These are phyloP conservation scores for Pistacia vera DNA, from an alignment of 345 rosid species.

Conservation along the genomic window DNA sequence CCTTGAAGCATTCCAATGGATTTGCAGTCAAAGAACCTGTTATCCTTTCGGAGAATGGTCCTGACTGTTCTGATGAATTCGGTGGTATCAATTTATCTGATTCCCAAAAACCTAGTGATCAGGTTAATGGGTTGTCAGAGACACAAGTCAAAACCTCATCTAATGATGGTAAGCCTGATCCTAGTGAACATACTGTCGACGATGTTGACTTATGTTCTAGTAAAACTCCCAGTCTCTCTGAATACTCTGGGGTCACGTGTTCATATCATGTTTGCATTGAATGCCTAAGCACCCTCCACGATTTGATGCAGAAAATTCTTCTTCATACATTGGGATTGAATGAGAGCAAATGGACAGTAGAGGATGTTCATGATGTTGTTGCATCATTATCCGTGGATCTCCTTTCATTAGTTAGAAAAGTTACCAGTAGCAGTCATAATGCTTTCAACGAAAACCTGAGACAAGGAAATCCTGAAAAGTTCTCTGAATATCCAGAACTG, in stretches of 20 bases:
- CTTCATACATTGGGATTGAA: constrained; percentile 41
- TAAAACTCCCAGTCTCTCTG: constrained; percentile 23
- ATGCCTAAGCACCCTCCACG: constrained; percentile 55
- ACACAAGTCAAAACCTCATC: constrained; percentile 9
- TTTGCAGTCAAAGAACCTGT: constrained; percentile 20
- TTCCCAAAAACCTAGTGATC: constrained; percentile 19
- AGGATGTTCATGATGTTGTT: constrained; percentile 70
- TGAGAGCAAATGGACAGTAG: constrained; percentile 42
- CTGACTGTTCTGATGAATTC: constrained; percentile 23
- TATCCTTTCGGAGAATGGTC: constrained; percentile 29
- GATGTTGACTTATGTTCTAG: constrained; percentile 17
- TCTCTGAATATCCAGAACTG: constrained; percentile 23
- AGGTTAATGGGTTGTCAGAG: constrained; percentile 26
- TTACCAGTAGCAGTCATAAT: constrained; percentile 26
- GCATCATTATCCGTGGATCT: constrained; percentile 70
- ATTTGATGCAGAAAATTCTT: constrained; percentile 53
- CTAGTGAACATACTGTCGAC: constrained; percentile 23
- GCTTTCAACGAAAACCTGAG: constrained; percentile 29
- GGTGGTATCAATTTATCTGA: constrained; percentile 16
- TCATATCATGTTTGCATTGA: constrained; percentile 65
- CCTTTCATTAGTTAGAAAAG: constrained; percentile 57
- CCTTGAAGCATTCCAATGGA: constrained; percentile 29
- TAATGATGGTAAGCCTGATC: constrained; percentile 21
- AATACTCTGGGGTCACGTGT: constrained; percentile 47
- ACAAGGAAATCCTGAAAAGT: constrained; percentile 23